Evolutionary conservation across 2,329 filamentous ascomycete species (phyloP).

Genomic region (Microascus cirrosus): DNA sequence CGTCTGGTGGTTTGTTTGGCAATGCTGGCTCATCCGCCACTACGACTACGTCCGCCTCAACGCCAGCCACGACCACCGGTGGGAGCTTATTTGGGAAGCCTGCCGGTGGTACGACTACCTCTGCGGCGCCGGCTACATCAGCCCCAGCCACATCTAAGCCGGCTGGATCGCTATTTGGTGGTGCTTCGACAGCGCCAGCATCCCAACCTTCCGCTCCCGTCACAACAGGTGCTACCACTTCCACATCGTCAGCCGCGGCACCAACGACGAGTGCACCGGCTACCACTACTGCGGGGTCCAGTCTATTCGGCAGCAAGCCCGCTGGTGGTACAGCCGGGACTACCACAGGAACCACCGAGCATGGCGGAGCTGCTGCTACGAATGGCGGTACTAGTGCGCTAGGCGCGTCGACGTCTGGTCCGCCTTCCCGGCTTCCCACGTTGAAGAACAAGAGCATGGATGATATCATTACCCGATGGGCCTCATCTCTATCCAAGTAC

Average conservation of each 20-base stretch:
- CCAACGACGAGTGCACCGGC: slow-evolving; percentile 12
- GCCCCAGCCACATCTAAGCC: not conserved
- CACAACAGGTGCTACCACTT: slow-evolving; percentile 12
- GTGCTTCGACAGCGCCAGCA: slow-evolving; percentile 13
- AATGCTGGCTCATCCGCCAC: not conserved
- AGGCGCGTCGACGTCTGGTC: slow-evolving; percentile 67
- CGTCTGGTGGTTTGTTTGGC: slow-evolving; percentile 10
- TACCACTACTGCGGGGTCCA: slow-evolving; percentile 12
- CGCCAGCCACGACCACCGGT: slow-evolving; percentile 7
- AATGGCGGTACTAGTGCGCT: slow-evolving; percentile 29
- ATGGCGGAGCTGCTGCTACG: slow-evolving; percentile 14
- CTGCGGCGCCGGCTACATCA: not conserved
- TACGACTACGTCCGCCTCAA: not conserved
- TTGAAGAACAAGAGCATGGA: slow-evolving; percentile 99
- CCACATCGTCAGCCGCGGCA: slow-evolving; percentile 4
- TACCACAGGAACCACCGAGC: slow-evolving; percentile 13
- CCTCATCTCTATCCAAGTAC: slow-evolving; percentile 87
- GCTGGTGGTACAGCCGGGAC: slow-evolving; percentile 18
- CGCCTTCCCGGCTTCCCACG: slow-evolving; percentile 73
- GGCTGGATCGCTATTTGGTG: slow-evolving; percentile 13
- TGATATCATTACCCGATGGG: slow-evolving; percentile 95
- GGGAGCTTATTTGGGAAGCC: slow-evolving; percentile 16
- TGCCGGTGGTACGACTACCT: slow-evolving; percentile 5
- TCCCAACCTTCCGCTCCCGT: slow-evolving; percentile 20
- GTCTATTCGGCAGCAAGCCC: slow-evolving; percentile 22